Evolutionary conservation across 306 rosid genomes (phyloP).

Genomic region (Prosopis cineraria): DNA sequence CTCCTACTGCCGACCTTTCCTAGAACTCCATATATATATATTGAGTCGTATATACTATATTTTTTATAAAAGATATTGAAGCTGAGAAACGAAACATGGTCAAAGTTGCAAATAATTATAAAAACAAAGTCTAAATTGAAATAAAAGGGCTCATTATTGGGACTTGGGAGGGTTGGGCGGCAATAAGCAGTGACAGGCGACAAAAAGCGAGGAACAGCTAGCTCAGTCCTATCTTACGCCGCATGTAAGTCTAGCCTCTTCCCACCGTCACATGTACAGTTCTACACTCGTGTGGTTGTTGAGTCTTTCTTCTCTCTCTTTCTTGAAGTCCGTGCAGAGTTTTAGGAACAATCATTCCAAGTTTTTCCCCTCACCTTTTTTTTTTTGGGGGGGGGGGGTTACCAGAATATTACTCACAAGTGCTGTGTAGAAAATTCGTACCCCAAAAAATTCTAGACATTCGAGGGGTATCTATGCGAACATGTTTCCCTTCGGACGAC

Average conservation of each 20-base stretch:
- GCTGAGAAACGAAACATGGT: background rate
- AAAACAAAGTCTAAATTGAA: background rate
- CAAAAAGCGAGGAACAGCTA: constrained; percentile 61
- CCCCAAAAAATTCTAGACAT: too few relatives aligned
- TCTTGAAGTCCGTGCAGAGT: background rate
- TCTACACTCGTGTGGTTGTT: background rate
- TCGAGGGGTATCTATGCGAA: background rate
- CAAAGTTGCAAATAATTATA: background rate
- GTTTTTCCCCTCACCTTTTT: too few relatives aligned
- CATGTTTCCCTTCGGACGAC: constrained; percentile 18
- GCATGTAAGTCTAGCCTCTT: constrained; percentile 22
- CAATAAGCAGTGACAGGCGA: constrained; percentile 41
- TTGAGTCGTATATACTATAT: too few relatives aligned
- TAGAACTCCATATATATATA: background rate
- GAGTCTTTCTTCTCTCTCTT: background rate
- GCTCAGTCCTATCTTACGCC: constrained; percentile 24
- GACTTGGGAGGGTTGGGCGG: background rate
- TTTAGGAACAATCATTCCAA: too few relatives aligned
- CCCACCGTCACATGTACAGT: constrained; percentile 34
- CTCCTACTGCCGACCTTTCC: background rate
- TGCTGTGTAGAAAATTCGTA: too few relatives aligned
- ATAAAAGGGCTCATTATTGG: background rate
- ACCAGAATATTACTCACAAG: too few relatives aligned
- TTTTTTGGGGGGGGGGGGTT: too few relatives aligned
- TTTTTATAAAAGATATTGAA: too few relatives aligned